Base-by-base conservation (phyloP, 345 rosid genomes). In the Euphorbia peplus region DNA sequence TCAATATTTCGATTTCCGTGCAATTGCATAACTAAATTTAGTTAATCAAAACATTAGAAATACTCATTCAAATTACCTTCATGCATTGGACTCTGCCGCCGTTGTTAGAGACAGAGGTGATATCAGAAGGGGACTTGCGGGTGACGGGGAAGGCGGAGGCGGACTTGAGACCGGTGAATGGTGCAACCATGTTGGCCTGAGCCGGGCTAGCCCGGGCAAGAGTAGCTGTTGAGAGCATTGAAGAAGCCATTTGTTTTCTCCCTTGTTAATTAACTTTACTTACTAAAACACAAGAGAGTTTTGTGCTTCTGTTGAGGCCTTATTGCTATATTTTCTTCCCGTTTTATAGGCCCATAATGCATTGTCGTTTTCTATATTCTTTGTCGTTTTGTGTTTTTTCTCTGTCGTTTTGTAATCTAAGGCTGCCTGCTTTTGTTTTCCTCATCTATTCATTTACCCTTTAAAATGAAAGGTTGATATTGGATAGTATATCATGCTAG, bases 101-200 rank as follows among this genome's bases (percentile, higher is more conserved):
- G 25, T 70, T 70, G 54, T 24, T 66, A 26, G 61, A n/a, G 3
- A 66, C 2, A 15, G 60, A 11, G 60, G 61, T 66, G 51, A 66
- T 66, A 3, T 66, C 50, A 16, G 32, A 13, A 24, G 32, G 55
- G 60, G 51, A 53, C 19, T 22, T 53, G 32, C 50, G 51, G 61
- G 61, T 37, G 50, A 9, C 24, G 0, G 57, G 61, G 18, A 66
- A 66, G 6, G 60, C 51, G 14, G 35, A 21, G 51, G 70, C 7
- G 37, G 70, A 66, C 47, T 66, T 66, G 15, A 66, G 70, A 32
- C 70, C 61, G 15, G 60, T 53, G 70, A 66, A 66, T 0, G 70
- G 70, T 4, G 70, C 61, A 14, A 66, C 51, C 70, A 66, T 66
- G 35, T 7, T 53, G 28, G 70, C 61, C 16, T 66, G 61, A 54